Base-by-base conservation (phyloP, 352 stramenopile genomes). In the Globisporangium takayamanum region DNA sequence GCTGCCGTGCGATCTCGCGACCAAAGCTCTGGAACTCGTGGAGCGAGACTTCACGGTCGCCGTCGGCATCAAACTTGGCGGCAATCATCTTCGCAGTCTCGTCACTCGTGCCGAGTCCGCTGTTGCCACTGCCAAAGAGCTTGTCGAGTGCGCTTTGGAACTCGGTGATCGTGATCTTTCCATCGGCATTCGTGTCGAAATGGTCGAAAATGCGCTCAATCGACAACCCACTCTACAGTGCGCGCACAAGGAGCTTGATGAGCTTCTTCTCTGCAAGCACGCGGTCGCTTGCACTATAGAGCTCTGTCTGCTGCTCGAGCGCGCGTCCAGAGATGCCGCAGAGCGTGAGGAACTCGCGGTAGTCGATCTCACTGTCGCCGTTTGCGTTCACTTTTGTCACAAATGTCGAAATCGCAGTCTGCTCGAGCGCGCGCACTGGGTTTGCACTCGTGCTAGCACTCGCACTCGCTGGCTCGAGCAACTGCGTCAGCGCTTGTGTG, bases 131-230 rank as follows among this genome's bases (percentile, higher is more conserved):
- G 2, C 70, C 49, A 33, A 87, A 84, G 6, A 94, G 60, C 25
- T 72, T 54, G n/a, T 80, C 58, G n/a, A 94, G 64, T 5, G 67
- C 63, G 11, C 50, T 53, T 36, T 84, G 67, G 52, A 92, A 88
- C 54, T 94, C 84, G 5, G 52, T 30, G 0, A 79, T 33, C 0
- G 72, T 87, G 22, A 94, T 78, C 18, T 59, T 68, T 3, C 84
- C 78, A 33, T 90, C 83, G 0, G 61, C 69, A 45, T 92, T 74
- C 1, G 60, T 55, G 58, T 94, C 84, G 50, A 94, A 92, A 3
- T 94, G 68, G n/a, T 77, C 55, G 45, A 96, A 96, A 5, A 92
- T 68, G 16, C 92, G 69, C 11, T 75, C 66, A 5, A 88, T 59
- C 0, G 52, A 68, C 53, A 92, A 64, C 0, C 81, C 85, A 30